phyloP scores from a whole-genome alignment of 169 alveolate genomes.

The Eimeria necatrix region DNA sequence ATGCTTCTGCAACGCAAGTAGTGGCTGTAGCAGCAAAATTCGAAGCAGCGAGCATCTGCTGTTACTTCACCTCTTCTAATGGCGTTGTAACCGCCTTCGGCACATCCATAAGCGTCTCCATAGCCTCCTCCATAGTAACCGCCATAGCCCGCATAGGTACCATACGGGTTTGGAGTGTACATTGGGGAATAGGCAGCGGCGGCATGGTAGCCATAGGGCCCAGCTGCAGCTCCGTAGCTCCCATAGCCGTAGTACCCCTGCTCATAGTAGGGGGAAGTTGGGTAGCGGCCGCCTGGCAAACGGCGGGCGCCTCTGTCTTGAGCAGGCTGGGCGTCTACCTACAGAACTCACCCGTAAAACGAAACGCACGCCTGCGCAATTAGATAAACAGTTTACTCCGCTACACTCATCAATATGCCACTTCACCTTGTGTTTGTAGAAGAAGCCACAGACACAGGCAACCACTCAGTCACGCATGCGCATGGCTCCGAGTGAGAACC shows the following conservation, averaged over 20 bases:
- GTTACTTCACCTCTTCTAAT: conserved; percentile 54
- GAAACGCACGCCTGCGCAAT: not conserved
- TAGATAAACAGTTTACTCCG: not conserved
- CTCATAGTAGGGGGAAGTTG: conserved; percentile 64
- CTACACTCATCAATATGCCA: too few relatives aligned
- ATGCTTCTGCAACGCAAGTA: too few relatives aligned
- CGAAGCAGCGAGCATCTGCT: too few relatives aligned
- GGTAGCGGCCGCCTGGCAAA: conserved; percentile 58
- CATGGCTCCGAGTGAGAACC: too few relatives aligned
- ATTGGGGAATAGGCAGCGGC: conserved; percentile 71
- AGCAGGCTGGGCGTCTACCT: conserved; percentile 75
- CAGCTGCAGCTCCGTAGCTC: conserved; percentile 44
- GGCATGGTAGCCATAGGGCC: conserved; percentile 70
- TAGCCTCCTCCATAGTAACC: conserved; percentile 62
- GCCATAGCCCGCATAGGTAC: conserved; percentile 61
- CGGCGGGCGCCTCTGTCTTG: conserved; percentile 73
- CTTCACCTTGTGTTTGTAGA: too few relatives aligned
- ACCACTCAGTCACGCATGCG: too few relatives aligned
- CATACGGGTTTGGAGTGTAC: conserved; percentile 69
- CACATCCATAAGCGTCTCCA: conserved; percentile 70
- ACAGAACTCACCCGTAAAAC: not conserved
- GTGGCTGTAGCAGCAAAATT: too few relatives aligned
- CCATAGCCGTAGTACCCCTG: conserved; percentile 70
- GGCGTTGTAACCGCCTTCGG: conserved; percentile 69
- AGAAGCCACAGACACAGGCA: too few relatives aligned